These are phyloP conservation scores for Apiospora sp. DNA, from an alignment of 2,329 filamentous ascomycete genomes.

Conservation along the genomic window DNA sequence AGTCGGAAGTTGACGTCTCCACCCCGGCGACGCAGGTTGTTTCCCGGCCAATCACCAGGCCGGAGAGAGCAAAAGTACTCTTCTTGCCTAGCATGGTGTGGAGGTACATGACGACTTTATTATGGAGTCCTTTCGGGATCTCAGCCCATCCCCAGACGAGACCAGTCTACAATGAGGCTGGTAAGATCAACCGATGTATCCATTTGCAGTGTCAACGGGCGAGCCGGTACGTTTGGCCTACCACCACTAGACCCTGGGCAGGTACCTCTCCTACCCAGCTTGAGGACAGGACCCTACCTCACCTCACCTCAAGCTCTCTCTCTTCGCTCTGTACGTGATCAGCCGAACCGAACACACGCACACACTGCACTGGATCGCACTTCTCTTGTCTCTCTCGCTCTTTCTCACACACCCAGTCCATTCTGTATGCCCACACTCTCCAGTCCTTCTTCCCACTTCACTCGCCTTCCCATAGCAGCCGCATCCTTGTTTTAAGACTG, in stretches of 20 bases:
- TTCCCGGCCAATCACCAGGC: constrained; percentile 6
- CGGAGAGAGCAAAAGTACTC: not conserved
- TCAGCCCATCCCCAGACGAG: constrained; percentile 22
- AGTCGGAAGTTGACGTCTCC: constrained; percentile 12
- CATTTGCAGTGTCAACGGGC: not conserved
- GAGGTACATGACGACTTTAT: constrained; percentile 19
- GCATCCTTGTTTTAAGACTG: constrained; percentile 24
- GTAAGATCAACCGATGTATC: constrained; percentile 12
- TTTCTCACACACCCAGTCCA: constrained; percentile 29
- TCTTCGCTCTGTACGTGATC: constrained; percentile 29
- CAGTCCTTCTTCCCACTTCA: constrained; percentile 28
- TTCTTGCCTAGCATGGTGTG: constrained; percentile 2
- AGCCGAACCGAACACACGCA: constrained; percentile 17
- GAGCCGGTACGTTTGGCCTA: not conserved
- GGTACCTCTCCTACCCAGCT: constrained; percentile 11
- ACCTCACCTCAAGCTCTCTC: constrained; percentile 35
- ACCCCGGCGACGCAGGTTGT: constrained; percentile 9
- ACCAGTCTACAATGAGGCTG: constrained; percentile 21
- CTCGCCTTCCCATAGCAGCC: constrained; percentile 23
- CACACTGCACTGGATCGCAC: constrained; percentile 24
- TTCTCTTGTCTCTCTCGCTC: constrained; percentile 32
- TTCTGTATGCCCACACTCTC: constrained; percentile 28
- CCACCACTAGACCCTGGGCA: not conserved
- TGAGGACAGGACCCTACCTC: constrained; percentile 28
- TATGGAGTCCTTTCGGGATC: constrained; percentile 12